phyloP scores from a whole-genome alignment of 768 basidiomycete species.

The Podaxis rugospora region DNA sequence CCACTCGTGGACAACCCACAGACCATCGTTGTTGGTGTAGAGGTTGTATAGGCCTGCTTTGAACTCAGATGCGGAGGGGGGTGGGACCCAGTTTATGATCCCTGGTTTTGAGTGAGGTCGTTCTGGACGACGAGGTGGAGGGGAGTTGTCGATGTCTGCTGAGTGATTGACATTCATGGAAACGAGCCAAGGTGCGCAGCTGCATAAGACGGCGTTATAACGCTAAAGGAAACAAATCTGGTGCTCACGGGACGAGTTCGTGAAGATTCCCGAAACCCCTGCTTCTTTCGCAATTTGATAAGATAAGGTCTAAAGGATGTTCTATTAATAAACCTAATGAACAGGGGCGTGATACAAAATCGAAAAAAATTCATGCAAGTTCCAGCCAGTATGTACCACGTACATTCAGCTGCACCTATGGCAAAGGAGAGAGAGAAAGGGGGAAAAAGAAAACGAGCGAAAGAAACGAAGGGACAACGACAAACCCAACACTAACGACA shows the following conservation, averaged over 20 bases:
- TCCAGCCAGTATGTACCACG: too few relatives aligned
- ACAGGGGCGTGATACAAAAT: not conserved
- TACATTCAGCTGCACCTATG: too few relatives aligned
- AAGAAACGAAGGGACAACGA: too few relatives aligned
- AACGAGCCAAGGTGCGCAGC: not conserved
- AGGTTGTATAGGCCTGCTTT: slow-evolving; percentile 11
- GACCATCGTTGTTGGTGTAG: slow-evolving; percentile 19
- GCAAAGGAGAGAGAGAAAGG: accelerated
- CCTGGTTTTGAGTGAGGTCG: not conserved
- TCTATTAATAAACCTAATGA: not conserved
- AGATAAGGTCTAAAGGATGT: not conserved
- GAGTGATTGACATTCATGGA: not conserved
- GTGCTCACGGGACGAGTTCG: too few relatives aligned
- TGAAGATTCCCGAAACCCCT: not conserved
- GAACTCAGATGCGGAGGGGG: slow-evolving; percentile 13
- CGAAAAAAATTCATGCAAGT: too few relatives aligned
- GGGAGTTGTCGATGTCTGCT: not conserved
- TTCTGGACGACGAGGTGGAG: not conserved
- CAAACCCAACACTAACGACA: too few relatives aligned
- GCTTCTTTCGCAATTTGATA: not conserved
- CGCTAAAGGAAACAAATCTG: too few relatives aligned
- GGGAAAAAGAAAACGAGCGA: too few relatives aligned
- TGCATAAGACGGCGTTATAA: not conserved
- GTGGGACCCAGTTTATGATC: slow-evolving; percentile 14
- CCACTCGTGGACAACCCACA: slow-evolving; percentile 2